phyloP scores from a whole-genome alignment of 164 flowering plant species.

The Echeveria elegans region DNA sequence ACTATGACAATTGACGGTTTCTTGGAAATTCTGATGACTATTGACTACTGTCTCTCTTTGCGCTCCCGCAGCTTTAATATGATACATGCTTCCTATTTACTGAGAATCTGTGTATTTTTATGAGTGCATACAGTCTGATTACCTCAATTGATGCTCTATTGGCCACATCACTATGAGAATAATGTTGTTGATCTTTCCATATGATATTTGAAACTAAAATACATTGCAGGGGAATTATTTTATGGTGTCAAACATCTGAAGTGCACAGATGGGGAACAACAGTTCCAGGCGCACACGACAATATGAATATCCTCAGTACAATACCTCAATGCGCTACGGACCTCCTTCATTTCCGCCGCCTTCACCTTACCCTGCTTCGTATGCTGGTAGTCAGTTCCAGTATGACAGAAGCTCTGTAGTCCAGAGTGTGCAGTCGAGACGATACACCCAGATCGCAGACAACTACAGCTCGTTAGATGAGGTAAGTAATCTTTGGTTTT shows the following conservation, averaged over 20 bases:
- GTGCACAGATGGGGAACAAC: constrained; percentile 12
- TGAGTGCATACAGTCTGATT: neutral
- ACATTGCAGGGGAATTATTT: neutral
- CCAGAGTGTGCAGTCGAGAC: neutral
- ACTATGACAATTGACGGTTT: neutral
- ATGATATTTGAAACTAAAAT: neutral
- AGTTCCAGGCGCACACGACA: constrained; percentile 7
- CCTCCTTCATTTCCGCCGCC: constrained; percentile 7
- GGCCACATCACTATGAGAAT: neutral
- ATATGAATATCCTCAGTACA: neutral
- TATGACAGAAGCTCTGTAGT: neutral
- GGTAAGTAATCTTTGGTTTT: constrained; percentile 9
- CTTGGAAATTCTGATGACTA: neutral
- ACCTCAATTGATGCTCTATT: neutral
- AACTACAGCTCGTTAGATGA: constrained; percentile 15
- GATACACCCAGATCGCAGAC: constrained; percentile 12
- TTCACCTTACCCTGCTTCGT: constrained; percentile 7
- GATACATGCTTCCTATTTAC: neutral
- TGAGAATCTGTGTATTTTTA: neutral
- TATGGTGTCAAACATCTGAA: neutral
- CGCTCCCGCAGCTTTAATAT: too few relatives aligned
- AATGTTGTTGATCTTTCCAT: neutral
- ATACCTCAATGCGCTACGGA: neutral
- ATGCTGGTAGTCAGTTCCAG: constrained; percentile 5
- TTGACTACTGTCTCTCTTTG: neutral